These are phyloP conservation scores for Corchorus capsularis DNA, from an alignment of 345 rosid species.

Conservation along the genomic window DNA sequence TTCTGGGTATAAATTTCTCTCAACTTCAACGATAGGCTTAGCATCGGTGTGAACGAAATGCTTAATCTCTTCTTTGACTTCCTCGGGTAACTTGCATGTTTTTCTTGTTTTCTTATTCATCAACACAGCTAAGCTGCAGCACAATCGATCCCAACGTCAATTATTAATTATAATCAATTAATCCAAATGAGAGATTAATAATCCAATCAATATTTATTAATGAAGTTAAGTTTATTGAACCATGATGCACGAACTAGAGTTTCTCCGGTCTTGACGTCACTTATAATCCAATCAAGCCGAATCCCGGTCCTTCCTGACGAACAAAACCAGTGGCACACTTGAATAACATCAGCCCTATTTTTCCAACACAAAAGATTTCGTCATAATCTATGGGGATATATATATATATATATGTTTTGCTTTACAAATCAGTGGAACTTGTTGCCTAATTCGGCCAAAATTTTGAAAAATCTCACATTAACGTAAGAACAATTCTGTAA, in stretches of 20 bases:
- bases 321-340: too few species aligned
- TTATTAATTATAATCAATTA: neutral
- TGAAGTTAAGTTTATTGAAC: neutral
- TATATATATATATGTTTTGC: too few species aligned
- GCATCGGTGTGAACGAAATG: neutral
- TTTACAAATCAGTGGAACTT: too few species aligned
- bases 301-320: too few species aligned
- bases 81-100: constrained; percentile 7
- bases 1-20: neutral
- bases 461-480: too few species aligned
- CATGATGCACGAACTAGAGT: constrained; percentile 8
- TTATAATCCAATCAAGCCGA: too few species aligned
- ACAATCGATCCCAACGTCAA: neutral
- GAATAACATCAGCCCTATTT: too few species aligned
- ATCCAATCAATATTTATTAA: too few species aligned
- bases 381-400: too few species aligned
- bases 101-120: constrained; percentile 11
- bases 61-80: neutral
- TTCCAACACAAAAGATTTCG: too few species aligned
- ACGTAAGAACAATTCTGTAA: neutral
- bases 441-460: too few species aligned
- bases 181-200: neutral
- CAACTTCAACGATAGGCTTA: neutral
- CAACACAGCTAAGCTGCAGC: constrained; percentile 8
- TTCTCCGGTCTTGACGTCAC: too few species aligned